Conservation (phyloP, 1,284 basidiomycete genomes). For the Grifola frondosa region DNA sequence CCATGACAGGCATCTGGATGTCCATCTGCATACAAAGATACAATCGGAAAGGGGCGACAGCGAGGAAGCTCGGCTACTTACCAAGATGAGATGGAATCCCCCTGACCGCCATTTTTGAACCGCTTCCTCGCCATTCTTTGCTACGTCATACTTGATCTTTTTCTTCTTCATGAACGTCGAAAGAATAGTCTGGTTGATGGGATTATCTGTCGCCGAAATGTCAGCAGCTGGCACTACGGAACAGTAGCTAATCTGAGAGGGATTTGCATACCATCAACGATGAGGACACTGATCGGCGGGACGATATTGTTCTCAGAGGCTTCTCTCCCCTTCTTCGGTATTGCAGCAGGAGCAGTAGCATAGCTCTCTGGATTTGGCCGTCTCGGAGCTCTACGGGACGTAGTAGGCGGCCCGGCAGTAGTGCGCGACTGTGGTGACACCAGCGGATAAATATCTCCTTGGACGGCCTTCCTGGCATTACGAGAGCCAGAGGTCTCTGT, state of each 20-base stretch:
- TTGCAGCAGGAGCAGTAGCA: conserved; percentile 15
- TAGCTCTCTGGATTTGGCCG: conserved; percentile 18
- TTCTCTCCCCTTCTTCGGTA: conserved; percentile 27
- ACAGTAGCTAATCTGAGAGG: no score
- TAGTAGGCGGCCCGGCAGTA: conserved; percentile 1
- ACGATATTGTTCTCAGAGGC: conserved; percentile 58
- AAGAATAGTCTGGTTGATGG: conserved; percentile 97
- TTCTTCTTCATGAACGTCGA: conserved; percentile 96
- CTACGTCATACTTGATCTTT: conserved; percentile 93
- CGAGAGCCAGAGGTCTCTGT: conserved; percentile 6
- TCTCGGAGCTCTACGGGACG: conserved; percentile 10
- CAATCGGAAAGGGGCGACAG: conserved; percentile 3
- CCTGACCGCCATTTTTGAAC: conserved; percentile 96
- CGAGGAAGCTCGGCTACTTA: conserved; percentile 41
- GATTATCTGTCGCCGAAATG: conserved; percentile 86
- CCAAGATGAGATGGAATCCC: conserved; percentile 93
- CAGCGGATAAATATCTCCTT: conserved; percentile 22
- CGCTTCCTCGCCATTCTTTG: conserved; percentile 94
- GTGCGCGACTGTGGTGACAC: conserved; percentile 26
- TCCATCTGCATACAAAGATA: conserved; percentile 76
- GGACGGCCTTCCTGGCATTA: conserved; percentile 9
- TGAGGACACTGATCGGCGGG: conserved; percentile 93
- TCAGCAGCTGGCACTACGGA: no score
- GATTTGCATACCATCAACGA: conserved; percentile 80
- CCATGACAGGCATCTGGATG: conserved; percentile 99